Base-by-base conservation (phyloP, 176 grass and related monocot species). In the Avena insularis region DNA sequence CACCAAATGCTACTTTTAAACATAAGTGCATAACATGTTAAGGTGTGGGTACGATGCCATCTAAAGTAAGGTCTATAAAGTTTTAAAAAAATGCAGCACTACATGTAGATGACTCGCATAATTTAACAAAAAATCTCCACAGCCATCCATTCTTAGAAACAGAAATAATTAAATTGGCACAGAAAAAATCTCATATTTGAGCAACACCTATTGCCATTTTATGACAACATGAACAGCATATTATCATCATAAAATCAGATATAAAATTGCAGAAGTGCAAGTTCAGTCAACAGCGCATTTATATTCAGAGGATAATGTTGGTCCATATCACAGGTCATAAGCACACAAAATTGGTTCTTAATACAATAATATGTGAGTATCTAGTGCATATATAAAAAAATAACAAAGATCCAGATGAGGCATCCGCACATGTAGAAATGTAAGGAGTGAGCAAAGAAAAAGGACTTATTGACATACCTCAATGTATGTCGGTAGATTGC, bases 401-500 rank as follows among this genome's bases (percentile, higher is more conserved):
- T 48, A 53, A 47, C 20, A 78, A 60, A 63, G 54, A 83, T 31
- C 38, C 33, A 64, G 21, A 20, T 8, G 13, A 62, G 15, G 25
- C 54, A 83, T 79, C 54, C 9, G 6, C 79, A 66, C 17, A 71
- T 35, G 45, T 85, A 62, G 12, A 46, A 85, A 83, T 27, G 10
- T 23, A 85, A 65, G 64, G 60, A 85, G 31, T 68, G 58, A 81
- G 43, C 29, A 91, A 4, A 27, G 46, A 17, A 47, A 85, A 71
- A 82, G 48, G 25, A 87, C 47, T 57, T 57, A 8, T 65, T 35
- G 58, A 4, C 25, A 59, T 85, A 88, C 90, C 90, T 90, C 90
- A 83, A 60, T 81, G 86, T 83, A 77, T 71, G 89, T 65, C 1
- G 94, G 78, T 80, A 86, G 77, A 84, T 66, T 84, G 61, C 53